Evolutionary conservation across 2,329 filamentous ascomycete species (phyloP).

Genomic region (Cephalotrichum gorgonifer): DNA sequence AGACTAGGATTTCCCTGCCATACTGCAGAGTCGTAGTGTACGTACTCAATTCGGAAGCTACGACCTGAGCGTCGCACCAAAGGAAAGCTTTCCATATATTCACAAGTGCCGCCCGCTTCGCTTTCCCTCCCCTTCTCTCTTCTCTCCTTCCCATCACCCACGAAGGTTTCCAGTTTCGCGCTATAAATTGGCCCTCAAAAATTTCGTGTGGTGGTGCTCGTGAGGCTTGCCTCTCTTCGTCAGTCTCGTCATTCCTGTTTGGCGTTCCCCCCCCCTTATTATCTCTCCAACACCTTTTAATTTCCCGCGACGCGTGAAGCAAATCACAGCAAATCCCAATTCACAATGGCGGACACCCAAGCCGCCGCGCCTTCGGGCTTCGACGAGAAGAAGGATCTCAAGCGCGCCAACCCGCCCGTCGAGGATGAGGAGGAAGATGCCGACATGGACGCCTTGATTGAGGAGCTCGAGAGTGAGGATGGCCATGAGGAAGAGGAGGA

Average conservation of each 20-base stretch:
- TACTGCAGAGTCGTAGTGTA: background rate
- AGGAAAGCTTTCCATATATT: conserved; percentile 4
- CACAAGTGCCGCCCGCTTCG: conserved; percentile 3
- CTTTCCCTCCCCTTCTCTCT: conserved; percentile 12
- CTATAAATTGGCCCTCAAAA: conserved; percentile 21
- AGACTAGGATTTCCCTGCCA: conserved; percentile 2
- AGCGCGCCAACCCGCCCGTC: conserved; percentile 26
- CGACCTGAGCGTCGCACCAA: background rate
- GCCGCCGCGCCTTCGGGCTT: conserved; percentile 46
- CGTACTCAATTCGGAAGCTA: conserved; percentile 4
- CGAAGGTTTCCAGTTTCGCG: conserved; percentile 29
- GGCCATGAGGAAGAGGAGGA: conserved; percentile 51
- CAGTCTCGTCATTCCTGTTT: conserved; percentile 20
- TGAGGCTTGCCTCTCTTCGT: conserved; percentile 22
- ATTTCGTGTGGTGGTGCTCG: conserved; percentile 34
- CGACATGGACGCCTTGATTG: conserved; percentile 78
- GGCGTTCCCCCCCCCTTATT: conserved; percentile 10
- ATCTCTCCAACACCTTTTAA: conserved; percentile 12
- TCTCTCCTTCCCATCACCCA: conserved; percentile 33
- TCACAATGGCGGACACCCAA: conserved; percentile 42
- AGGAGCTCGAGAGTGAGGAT: conserved; percentile 76
- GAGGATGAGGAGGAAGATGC: conserved; percentile 65
- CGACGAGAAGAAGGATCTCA: conserved; percentile 47
- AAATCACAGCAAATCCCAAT: no score
- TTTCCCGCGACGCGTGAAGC: conserved; percentile 3